phyloP scores from a whole-genome alignment of 2,329 filamentous ascomycete genomes.

The Calonectria hongkongensis region DNA sequence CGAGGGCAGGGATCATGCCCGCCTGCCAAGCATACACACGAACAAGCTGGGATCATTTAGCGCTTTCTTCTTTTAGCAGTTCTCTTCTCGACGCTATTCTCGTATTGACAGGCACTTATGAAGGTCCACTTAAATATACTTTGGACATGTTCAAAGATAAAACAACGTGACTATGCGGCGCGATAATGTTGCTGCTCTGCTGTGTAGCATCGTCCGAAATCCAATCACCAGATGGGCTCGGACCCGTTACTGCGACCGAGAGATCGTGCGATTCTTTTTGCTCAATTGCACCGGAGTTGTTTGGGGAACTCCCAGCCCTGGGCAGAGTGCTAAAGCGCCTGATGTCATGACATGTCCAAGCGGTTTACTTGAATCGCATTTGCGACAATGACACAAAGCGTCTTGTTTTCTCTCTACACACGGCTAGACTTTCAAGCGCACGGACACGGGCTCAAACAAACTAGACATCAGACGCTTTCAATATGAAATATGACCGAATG shows the following conservation, averaged over 20 bases:
- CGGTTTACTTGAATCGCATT: slow-evolving; percentile 11
- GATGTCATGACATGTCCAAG: slow-evolving; percentile 4
- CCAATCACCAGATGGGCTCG: background rate
- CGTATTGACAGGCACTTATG: slow-evolving; percentile 11
- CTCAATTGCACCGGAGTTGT: background rate
- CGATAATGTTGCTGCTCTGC: background rate
- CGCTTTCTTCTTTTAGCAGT: slow-evolving; percentile 1
- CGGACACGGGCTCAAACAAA: background rate
- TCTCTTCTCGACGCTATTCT: background rate
- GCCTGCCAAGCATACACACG: slow-evolving; percentile 10
- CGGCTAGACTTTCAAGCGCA: background rate
- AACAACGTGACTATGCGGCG: background rate
- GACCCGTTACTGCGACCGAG: background rate
- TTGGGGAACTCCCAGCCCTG: background rate
- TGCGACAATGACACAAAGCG: slow-evolving; percentile 7
- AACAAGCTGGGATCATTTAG: background rate
- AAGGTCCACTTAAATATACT: slow-evolving; percentile 14
- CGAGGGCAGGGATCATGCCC: slow-evolving; percentile 4
- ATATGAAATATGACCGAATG: background rate
- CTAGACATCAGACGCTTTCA: background rate
- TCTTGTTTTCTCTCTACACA: background rate
- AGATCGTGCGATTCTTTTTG: background rate
- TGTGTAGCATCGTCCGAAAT: background rate
- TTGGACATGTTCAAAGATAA: background rate
- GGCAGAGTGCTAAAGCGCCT: background rate